Base-by-base conservation (phyloP, 306 rosid genomes). In the Sesbania bispinosa region DNA sequence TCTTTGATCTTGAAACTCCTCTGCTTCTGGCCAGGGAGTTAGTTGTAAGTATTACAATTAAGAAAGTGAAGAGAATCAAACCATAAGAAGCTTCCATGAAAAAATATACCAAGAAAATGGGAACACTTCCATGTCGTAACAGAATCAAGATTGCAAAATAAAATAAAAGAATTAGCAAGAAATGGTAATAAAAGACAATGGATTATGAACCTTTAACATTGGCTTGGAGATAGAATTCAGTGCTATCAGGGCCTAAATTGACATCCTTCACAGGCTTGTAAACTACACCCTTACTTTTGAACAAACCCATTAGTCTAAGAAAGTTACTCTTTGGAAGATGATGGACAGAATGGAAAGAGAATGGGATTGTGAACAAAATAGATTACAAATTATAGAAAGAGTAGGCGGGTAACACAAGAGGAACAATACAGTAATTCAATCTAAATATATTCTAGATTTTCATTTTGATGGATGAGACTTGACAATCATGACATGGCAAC, bases 141-240 rank as follows among this genome's bases (percentile, higher is more conserved):
- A 36, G 68, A 21, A 54, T 64, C n/a, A 19, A 63, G 5, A 67
- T 42, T 27, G 1, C n/a, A n/a, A n/a, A 10, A 0, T 5, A 7
- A 8, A 33, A 18, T 4, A 14, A 6, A n/a, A 9, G 15, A 27
- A 10, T 2, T 7, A 69, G 35, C 24, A 75, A 42, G 14, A 20
- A 64, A 24, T n/a, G 39, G 52, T 6, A 23, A 15, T 4, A 57
- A 13, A 73, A 60, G 68, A 1, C 5, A 62, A 10, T 21, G 30
- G 10, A 39, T 42, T 19, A 74, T 46, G 75, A 57, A 88, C 98
- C 98, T 88, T 88, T 90, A 62, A 90, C 97, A 71, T 90, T 62
- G 62, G 96, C 92, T 61, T 62, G 91, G 27, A 83, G 85, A 82
- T 93, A 93, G 81, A 75, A 46, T 72, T 93, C 87, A 73, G 73